Evolutionary conservation across 176 grass and related monocot species (phyloP), one percentile per base, ranked within the genome.

Genomic region (Hyparrhenia diplandra): DNA sequence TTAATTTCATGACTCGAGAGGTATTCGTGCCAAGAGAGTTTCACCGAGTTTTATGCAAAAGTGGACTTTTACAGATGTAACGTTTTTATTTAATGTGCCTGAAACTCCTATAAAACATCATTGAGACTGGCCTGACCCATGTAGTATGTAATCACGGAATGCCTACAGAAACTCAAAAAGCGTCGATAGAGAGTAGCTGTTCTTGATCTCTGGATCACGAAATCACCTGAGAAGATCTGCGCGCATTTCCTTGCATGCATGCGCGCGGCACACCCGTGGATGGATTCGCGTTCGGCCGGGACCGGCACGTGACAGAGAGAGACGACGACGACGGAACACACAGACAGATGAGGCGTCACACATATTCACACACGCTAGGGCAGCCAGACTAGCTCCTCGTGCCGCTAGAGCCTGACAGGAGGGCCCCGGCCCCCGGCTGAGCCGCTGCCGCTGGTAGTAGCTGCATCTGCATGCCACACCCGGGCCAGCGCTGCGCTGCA

Each of bases 151-250:
- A n/a, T n/a, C n/a, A n/a, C n/a, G n/a, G n/a, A n/a, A n/a, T n/a
- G n/a, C n/a, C n/a, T 32, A 32, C 31, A 32, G 31, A 32, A 32
- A 32, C 35, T 36, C 37, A 40, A 40, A 40, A 40, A 40, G 37
- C 37, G 8, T 40, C 37, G 37, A 36, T 9, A 40, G 37, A 39
- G 37, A 6, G 34, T 23, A 3, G 1, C 42, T 46, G 43, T 16
- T 29, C 6, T 49, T 61, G 47, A 37, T 59, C 23, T 84, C 59
- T 18, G 82, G 71, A 64, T 81, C 69, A 45, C 55, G 82, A 29
- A 76, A 81, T 76, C 87, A 77, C 77, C 87, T 85, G 82, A 63
- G 87, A 89, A 81, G 76, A 64, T 35, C 27, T 84, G 68, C 47
- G 62, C 31, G 68, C 75, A 84, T 61, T 84, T 69, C 28, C 20